Percentiles rank a stretch among this genome's conserved stretches.
Evolutionary conservation across 2,329 filamentous ascomycete species (phyloP).

Genomic region (Ceratocystis ficicola): DNA sequence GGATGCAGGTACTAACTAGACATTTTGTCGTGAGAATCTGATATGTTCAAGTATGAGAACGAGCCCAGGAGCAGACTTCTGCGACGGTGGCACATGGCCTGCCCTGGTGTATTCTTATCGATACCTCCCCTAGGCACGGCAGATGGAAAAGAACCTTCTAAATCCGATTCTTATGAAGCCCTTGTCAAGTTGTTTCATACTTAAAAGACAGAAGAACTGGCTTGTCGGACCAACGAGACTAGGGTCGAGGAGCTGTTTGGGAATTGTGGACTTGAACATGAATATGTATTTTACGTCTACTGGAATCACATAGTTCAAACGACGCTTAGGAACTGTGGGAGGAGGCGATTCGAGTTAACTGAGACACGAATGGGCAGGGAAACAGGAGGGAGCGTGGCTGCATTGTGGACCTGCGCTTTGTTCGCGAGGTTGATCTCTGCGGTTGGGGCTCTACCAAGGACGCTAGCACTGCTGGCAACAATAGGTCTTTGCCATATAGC

Average conservation of each 20-base stretch:
- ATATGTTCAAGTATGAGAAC: too few species aligned
- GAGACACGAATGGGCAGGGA: neutral
- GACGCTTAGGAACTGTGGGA: neutral
- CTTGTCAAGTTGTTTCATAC: neutral
- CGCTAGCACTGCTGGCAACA: too few species aligned
- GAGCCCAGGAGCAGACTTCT: too few species aligned
- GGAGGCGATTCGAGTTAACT: neutral
- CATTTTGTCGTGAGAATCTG: too few species aligned
- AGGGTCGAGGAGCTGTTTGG: constrained; percentile 3
- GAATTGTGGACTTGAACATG: too few species aligned
- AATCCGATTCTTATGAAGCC: neutral
- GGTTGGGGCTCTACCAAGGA: neutral
- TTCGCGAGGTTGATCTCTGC: neutral
- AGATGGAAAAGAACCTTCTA: neutral
- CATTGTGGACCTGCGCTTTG: neutral
- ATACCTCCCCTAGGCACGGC: neutral
- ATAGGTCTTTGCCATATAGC: neutral
- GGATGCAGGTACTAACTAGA: too few species aligned
- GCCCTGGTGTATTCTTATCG: too few species aligned
- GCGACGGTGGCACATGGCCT: too few species aligned
- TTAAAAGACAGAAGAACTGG: neutral
- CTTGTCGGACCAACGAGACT: too few species aligned
- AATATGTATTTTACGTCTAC: too few species aligned
- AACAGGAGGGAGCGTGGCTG: neutral
- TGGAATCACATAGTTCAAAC: too few species aligned